phyloP scores from a whole-genome alignment of 2,329 filamentous ascomycete genomes.

The Diaporthe caulivora region DNA sequence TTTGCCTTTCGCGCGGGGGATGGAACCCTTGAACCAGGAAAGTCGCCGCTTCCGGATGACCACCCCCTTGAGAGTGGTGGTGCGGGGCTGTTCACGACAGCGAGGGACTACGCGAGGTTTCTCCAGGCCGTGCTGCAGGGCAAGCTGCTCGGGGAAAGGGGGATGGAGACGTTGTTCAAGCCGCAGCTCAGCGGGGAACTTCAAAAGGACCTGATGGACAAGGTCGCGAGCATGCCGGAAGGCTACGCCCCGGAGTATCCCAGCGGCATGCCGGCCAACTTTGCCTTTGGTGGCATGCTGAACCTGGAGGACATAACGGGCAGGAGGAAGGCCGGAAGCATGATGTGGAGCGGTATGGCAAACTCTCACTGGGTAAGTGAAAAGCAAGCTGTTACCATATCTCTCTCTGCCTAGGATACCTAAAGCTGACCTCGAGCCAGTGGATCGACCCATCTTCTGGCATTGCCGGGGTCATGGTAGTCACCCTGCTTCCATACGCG shows the following conservation, averaged over 20 bases:
- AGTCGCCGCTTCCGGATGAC: conserved; percentile 19
- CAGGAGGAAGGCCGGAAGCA: conserved; percentile 30
- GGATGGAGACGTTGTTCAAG: conserved; percentile 42
- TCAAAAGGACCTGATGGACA: conserved; percentile 39
- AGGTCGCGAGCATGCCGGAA: not conserved
- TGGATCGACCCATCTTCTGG: conserved; percentile 32
- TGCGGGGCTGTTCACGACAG: conserved; percentile 42
- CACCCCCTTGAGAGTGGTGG: conserved; percentile 44
- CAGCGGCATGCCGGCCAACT: conserved; percentile 3
- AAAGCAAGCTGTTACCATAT: not conserved
- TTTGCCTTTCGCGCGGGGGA: conserved; percentile 23
- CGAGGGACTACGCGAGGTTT: conserved; percentile 42
- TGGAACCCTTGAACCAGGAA: conserved; percentile 3
- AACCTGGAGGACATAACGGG: conserved; percentile 35
- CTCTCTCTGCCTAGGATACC: not conserved
- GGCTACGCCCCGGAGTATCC: conserved; percentile 25
- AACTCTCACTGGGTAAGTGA: conserved; percentile 33
- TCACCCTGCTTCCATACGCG: conserved; percentile 3
- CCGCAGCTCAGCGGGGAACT: conserved; percentile 40
- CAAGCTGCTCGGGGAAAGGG: conserved; percentile 38
- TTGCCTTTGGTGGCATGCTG: conserved; percentile 34
- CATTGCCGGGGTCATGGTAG: conserved; percentile 26
- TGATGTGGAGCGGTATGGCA: conserved; percentile 35
- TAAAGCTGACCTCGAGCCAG: not conserved
- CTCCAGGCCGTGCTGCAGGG: conserved; percentile 36